phyloP scores from a whole-genome alignment of 257 asterid genomes.

The Voacanga thouarsii region DNA sequence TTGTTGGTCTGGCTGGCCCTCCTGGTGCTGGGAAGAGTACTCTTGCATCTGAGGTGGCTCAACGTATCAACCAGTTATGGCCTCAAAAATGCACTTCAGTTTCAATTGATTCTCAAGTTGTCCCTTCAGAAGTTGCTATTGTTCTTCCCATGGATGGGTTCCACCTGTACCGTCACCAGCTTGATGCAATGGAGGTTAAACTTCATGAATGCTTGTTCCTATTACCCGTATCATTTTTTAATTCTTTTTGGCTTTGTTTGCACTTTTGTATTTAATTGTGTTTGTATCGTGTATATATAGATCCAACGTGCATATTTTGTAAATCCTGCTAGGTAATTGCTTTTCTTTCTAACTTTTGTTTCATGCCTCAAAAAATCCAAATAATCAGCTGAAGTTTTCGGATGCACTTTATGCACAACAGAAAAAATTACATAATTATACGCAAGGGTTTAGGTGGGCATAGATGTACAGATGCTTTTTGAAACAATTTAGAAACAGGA shows the following conservation, averaged over 20 bases:
- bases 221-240: constrained; percentile 5
- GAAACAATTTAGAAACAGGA: not conserved
- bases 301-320: not conserved
- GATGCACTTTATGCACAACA: not conserved
- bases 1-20: constrained; percentile 91
- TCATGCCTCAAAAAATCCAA: not conserved
- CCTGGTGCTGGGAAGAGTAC: constrained; percentile 98
- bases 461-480: not conserved
- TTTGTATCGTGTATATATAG: not conserved
- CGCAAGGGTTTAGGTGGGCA: not conserved
- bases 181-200: constrained; percentile 84
- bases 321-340: not conserved
- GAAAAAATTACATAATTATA: not conserved
- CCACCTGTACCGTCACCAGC: constrained; percentile 88
- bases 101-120: constrained; percentile 71
- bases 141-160: constrained; percentile 98
- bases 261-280: no score
- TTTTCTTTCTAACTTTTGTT: not conserved
- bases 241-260: constrained; percentile 1
- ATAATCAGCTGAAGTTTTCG: not conserved
- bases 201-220: constrained; percentile 7
- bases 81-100: constrained; percentile 45
- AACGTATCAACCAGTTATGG: constrained; percentile 79
- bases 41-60: constrained; percentile 68
- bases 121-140: constrained; percentile 66